phyloP scores from a whole-genome alignment of 495 filamentous ascomycete genomes.

The Trichoderma asperelloides region DNA sequence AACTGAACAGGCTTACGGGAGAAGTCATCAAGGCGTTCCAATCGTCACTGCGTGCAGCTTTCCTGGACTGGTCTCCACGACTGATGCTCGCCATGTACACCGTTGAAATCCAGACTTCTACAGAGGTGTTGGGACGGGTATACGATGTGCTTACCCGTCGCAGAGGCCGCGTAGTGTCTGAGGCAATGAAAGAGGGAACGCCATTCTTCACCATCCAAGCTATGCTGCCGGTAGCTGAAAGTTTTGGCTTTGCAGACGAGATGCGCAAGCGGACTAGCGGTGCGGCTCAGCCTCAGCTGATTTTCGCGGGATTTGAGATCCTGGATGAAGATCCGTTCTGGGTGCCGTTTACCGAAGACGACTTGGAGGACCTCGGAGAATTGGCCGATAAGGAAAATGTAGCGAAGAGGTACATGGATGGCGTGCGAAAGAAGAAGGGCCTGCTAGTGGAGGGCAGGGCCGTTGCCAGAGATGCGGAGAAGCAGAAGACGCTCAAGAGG shows the following conservation, averaged over 20 bases:
- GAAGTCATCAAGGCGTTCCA: slow-evolving; percentile 85
- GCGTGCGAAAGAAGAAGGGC: slow-evolving; percentile 75
- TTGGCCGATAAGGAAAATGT: slow-evolving; percentile 89
- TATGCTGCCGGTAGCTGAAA: slow-evolving; percentile 81
- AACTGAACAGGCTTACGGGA: slow-evolving; percentile 74
- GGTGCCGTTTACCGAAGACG: slow-evolving; percentile 94
- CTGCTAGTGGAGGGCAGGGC: slow-evolving; percentile 66
- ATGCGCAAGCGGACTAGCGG: slow-evolving; percentile 91
- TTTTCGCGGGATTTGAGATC: slow-evolving; percentile 86
- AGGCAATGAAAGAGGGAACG: slow-evolving; percentile 88
- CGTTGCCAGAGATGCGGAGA: slow-evolving; percentile 78
- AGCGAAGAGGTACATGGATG: slow-evolving; percentile 91
- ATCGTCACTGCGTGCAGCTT: slow-evolving; percentile 74
- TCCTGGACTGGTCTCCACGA: slow-evolving; percentile 91
- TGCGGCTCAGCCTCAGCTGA: slow-evolving; percentile 81
- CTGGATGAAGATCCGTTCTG: slow-evolving; percentile 93
- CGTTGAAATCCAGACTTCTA: slow-evolving; percentile 92
- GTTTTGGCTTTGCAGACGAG: slow-evolving; percentile 91
- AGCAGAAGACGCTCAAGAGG: slow-evolving; percentile 98
- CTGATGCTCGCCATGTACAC: slow-evolving; percentile 97
- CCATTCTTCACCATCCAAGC: slow-evolving; percentile 91
- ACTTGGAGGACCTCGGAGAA: slow-evolving; percentile 92
- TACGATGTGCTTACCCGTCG: slow-evolving; percentile 90
- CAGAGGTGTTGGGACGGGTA: slow-evolving; percentile 89
- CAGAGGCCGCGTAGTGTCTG: slow-evolving; percentile 78